These are phyloP conservation scores for Plectosphaerella sp. DNA, from an alignment of 2,329 filamentous ascomycete species.

Conservation along the genomic window DNA sequence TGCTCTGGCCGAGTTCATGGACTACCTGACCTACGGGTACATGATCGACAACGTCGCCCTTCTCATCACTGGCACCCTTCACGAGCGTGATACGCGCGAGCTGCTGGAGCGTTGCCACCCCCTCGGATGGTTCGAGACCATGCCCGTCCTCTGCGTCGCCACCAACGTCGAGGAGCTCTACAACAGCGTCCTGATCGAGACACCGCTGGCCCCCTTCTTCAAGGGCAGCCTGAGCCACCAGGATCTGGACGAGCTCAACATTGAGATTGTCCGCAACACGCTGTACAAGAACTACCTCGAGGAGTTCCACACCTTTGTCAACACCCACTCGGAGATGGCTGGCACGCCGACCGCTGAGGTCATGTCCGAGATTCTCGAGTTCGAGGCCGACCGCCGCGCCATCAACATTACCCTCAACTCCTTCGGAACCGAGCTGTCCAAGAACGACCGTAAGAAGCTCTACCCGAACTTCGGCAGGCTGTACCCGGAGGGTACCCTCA, in stretches of 20 bases:
- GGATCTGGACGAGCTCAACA: conserved; percentile 97
- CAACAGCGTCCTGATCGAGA: conserved; percentile 96
- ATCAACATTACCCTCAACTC: conserved; percentile 99
- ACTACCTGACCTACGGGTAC: conserved; percentile 97
- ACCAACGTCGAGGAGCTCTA: conserved; percentile 99
- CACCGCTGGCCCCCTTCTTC: conserved; percentile 92
- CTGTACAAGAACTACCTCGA: conserved; percentile 99
- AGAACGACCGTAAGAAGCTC: conserved; percentile 90
- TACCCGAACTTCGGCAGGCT: conserved; percentile 90
- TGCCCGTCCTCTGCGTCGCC: conserved; percentile 95
- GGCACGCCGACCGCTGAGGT: conserved; percentile 88
- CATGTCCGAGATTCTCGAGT: conserved; percentile 94
- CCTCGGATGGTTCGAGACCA: conserved; percentile 97
- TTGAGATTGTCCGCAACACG: conserved; percentile 97
- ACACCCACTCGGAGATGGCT: conserved; percentile 77
- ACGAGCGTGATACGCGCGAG: conserved; percentile 95
- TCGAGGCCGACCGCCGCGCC: conserved; percentile 91
- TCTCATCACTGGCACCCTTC: conserved; percentile 93
- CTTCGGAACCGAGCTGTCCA: conserved; percentile 92
- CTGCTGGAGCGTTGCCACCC: conserved; percentile 94
- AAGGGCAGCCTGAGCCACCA: conserved; percentile 95
- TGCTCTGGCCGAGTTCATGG: conserved; percentile 89
- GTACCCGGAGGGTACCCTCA: conserved; percentile 89
- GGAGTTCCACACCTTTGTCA: conserved; percentile 94
- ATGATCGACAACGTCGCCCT: conserved; percentile 99